Evolutionary conservation across 2,329 filamentous ascomycete genomes (phyloP), one percentile per base, ranked within the genome.

Genomic region (Emmonsia crescens): DNA sequence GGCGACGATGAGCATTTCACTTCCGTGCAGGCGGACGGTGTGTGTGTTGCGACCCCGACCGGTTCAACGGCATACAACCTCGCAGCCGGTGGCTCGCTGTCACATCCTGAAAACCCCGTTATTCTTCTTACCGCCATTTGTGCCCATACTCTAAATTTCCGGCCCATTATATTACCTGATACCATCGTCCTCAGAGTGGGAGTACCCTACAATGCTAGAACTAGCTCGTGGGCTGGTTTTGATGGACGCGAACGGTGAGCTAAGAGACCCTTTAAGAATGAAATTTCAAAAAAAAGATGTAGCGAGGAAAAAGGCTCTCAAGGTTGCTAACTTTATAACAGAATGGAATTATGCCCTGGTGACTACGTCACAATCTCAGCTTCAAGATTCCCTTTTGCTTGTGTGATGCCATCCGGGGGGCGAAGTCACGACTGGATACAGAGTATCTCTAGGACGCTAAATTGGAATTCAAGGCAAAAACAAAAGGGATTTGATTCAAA

Each of bases 181-280:
- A 96, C 93, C 0, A 96, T 97, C 64, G 93, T 97, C 0, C 80
- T 99, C 63, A 85, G 94, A 44, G 83, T 96, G 21, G 94, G 93
- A 12, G 92, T 97, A n/a, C 94, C 94, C 0, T 97, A 96, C 73
- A 88, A 95, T 74, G 90, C 92, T 9, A 82, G 94, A 57, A 91
- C 91, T 4, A 88, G 85, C 67, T 92, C 89, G 48, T 99, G 94
- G 93, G 94, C 92, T n/a, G 96, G 91, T 74, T 99, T 99, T 72
- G 94, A 99, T 74, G 94, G 94, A 1, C 84, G 91, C 64, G 91
- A 96, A 78, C 85, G 91, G 76, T 82, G 68, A 68, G 74, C 62
- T 42, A 6, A 36, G 14, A 1, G 8, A 31, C 33, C 14, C 24
- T 14, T 24, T 1, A 8, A 3, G 19, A 14, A 31, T 21, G n/a